Evolutionary conservation across 1,139 yeast species (phyloP).

Genomic region (Candida buenavistaensis): DNA sequence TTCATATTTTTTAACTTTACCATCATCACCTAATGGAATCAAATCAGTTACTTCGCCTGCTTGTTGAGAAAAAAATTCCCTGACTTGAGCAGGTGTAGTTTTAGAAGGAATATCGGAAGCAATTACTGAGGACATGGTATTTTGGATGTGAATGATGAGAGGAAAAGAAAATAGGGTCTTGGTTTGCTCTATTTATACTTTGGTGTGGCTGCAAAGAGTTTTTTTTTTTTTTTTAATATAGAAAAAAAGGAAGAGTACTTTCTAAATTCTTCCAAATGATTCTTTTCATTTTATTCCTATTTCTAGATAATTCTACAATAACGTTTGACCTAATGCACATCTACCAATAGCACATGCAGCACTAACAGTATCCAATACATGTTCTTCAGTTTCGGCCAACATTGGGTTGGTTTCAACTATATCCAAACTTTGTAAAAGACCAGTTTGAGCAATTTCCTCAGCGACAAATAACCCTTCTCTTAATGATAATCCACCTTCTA

Average conservation of each 20-base stretch:
- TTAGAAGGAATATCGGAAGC: constrained; percentile 60
- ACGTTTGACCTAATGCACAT: constrained; percentile 92
- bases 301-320: constrained; percentile 43
- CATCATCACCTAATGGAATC: constrained; percentile 9
- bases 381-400: constrained; percentile 76
- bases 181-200: background rate
- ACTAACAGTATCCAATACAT: constrained; percentile 79
- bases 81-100: constrained; percentile 54
- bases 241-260: too few species aligned
- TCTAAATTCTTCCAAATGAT: too few species aligned
- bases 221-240: too few species aligned
- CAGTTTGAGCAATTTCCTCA: constrained; percentile 89
- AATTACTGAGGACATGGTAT: constrained; percentile 41
- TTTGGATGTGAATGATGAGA: background rate
- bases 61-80: constrained; percentile 73
- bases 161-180: background rate
- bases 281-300: background rate
- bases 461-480: constrained; percentile 93
- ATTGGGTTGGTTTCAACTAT: constrained; percentile 93
- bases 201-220: background rate
- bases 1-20: constrained; percentile 37
- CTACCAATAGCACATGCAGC: constrained; percentile 91
- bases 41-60: constrained; percentile 48
- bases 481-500: constrained; percentile 91
- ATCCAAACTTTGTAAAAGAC: constrained; percentile 82